Evolutionary conservation across 2,329 filamentous ascomycete species (phyloP).

Genomic region (Lasiodiplodia citricola): DNA sequence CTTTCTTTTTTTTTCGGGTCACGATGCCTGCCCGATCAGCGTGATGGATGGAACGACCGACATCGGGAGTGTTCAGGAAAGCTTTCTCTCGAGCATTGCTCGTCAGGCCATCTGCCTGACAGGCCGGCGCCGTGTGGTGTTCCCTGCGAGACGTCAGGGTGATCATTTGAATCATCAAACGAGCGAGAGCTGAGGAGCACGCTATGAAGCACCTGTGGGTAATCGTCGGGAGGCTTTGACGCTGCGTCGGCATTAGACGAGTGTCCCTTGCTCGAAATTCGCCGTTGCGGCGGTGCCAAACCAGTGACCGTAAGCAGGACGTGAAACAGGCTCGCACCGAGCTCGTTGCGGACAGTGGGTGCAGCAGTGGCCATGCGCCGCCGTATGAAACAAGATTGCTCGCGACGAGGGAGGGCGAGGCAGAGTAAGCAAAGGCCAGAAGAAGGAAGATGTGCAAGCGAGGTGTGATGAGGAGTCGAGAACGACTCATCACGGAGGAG

Average conservation of each 20-base stretch:
- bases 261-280: neutral
- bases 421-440: neutral
- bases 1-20: too few relatives aligned
- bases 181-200: neutral
- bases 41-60: too few relatives aligned
- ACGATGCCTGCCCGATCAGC: too few relatives aligned
- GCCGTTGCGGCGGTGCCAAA: neutral
- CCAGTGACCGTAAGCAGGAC: neutral
- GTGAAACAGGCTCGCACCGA: neutral
- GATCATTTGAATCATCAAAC: slow-evolving; percentile 7
- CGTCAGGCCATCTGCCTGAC: neutral
- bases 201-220: neutral
- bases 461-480: neutral
- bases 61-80: neutral
- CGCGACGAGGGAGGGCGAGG: neutral
- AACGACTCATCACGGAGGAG: neutral
- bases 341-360: neutral
- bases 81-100: too few relatives aligned
- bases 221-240: too few relatives aligned
- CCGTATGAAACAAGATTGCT: slow-evolving; percentile 8
- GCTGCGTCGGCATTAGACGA: neutral
- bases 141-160: neutral
- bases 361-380: neutral
- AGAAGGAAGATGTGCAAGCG: neutral
- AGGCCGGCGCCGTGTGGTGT: neutral